Evolutionary conservation across 2,329 filamentous ascomycete species (phyloP).

Genomic region (Leptographium galeiforme): DNA sequence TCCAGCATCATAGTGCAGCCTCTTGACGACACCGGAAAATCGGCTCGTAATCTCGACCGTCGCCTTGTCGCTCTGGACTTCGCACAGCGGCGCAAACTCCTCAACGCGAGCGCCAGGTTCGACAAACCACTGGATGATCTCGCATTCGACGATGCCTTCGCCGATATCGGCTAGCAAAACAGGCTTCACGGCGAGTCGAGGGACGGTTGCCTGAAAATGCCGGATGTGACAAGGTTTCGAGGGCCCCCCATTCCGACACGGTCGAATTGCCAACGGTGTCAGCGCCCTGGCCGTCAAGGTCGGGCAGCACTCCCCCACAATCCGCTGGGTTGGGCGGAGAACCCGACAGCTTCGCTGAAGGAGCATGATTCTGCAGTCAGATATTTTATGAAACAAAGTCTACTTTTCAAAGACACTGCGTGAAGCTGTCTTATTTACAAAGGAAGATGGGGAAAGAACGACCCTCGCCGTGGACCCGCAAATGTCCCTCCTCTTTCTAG

Average conservation of each 20-base stretch:
- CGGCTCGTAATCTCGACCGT: constrained; percentile 84
- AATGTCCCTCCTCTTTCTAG: not conserved
- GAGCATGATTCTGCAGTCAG: constrained; percentile 30
- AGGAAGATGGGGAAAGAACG: not conserved
- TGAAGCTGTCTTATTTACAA: no score
- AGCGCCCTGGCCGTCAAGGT: not conserved
- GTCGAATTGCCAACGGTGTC: not conserved
- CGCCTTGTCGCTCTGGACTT: constrained; percentile 97
- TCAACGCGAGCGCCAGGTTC: constrained; percentile 90
- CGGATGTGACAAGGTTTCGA: not conserved
- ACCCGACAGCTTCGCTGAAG: constrained; percentile 36
- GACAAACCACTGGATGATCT: constrained; percentile 99
- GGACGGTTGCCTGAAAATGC: constrained; percentile 36
- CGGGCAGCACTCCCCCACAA: not conserved
- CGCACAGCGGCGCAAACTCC: constrained; percentile 94
- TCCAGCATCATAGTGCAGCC: constrained; percentile 86
- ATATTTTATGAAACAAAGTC: not conserved
- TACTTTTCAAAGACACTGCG: no score
- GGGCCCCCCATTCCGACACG: no score
- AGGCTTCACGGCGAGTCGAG: constrained; percentile 53
- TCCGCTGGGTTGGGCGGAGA: constrained; percentile 23
- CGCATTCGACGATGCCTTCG: constrained; percentile 92
- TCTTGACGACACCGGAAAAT: constrained; percentile 91
- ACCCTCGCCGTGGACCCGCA: not conserved
- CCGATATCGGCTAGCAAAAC: constrained; percentile 77